A percentile compares a stretch with the other conserved stretches of the same genome.
phyloP scores from a whole-genome alignment of 2,329 filamentous ascomycete species.

The Alternaria sp. region DNA sequence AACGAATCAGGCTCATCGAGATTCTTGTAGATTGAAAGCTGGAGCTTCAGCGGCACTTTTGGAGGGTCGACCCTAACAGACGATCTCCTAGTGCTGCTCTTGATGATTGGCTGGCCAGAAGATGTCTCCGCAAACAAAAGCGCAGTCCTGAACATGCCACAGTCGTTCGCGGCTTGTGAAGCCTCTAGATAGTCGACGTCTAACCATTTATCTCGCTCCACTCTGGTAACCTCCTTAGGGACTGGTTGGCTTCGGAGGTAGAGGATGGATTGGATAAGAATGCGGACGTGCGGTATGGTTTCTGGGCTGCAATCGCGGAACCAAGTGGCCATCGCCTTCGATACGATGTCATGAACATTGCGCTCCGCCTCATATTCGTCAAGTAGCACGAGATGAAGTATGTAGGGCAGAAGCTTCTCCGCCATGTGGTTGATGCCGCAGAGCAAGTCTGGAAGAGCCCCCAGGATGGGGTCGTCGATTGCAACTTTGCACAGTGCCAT shows the following conservation, averaged over 20 bases:
- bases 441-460: slow-evolving; percentile 71
- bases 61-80: slow-evolving; percentile 57
- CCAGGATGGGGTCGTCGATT: slow-evolving; percentile 71
- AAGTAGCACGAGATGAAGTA: slow-evolving; percentile 81
- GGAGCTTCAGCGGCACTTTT: slow-evolving; percentile 65
- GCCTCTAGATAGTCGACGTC: slow-evolving; percentile 77
- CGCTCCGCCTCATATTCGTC: slow-evolving; percentile 69
- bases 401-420: slow-evolving; percentile 76
- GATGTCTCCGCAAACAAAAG: slow-evolving; percentile 81
- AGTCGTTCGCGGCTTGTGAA: slow-evolving; percentile 74
- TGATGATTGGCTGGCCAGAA: slow-evolving; percentile 57
- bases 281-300: slow-evolving; percentile 68
- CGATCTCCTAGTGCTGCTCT: slow-evolving; percentile 68
- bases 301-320: slow-evolving; percentile 58
- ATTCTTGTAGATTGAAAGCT: slow-evolving; percentile 85
- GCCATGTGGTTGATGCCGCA: slow-evolving; percentile 72
- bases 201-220: slow-evolving; percentile 83
- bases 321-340: slow-evolving; percentile 68
- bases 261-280: slow-evolving; percentile 79
- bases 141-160: slow-evolving; percentile 86
- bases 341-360: slow-evolving; percentile 64
- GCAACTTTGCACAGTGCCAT: slow-evolving; percentile 60
- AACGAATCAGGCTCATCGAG: slow-evolving; percentile 97
- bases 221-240: slow-evolving; percentile 77
- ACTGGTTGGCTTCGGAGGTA: slow-evolving; percentile 85